Evolutionary conservation across 495 filamentous ascomycete genomes (phyloP), one percentile per base, ranked within the genome.

Genomic region (Achaetomiella virescens): DNA sequence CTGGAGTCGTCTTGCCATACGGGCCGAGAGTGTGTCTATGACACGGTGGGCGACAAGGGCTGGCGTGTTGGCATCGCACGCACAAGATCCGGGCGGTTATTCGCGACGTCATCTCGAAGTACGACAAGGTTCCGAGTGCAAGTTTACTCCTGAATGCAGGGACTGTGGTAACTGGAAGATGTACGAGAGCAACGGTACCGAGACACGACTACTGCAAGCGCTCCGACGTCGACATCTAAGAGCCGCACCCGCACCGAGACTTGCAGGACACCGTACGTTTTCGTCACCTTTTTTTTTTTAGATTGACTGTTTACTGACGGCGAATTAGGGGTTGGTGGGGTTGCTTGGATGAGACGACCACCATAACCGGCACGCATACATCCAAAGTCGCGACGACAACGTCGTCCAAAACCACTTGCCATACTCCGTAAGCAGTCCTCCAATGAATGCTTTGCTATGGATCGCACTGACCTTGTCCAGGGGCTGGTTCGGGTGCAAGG

Each of bases 101-200:
- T 57, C 75, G 79, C 21, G 87, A 96, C 68, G 90, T 97, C 9
- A 78, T 97, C 48, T 78, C 86, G 63, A 81, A 78, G 57, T 97
- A 97, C 56, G 86, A 90, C 48, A 72, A 76, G 9, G 86, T 91
- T 1, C 93, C 1, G 71, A 81, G 57, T 98, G 93, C 70, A 74
- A 65, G 50, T 75, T 71, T 36, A 83, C 83, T 0, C 75, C 84
- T 4, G 90, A 95, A 52, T 97, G 93, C 70, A 79, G 84, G 47
- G 93, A 98, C 65, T 98, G 93, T 61, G 86, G 83, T 60, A 82
- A 84, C 37, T 98, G 93, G 93, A 95, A 96, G 66, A 96, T 88
- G 73, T 92, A 90, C 61, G 84, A 81, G 60, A 95, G 90, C 62
- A 96, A 97, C 64, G 86, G 84, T 12, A 90, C 89, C 2, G 84